Conservation (phyloP, 805 yeast genomes). For the Wickerhamomyces ciferrii region DNA sequence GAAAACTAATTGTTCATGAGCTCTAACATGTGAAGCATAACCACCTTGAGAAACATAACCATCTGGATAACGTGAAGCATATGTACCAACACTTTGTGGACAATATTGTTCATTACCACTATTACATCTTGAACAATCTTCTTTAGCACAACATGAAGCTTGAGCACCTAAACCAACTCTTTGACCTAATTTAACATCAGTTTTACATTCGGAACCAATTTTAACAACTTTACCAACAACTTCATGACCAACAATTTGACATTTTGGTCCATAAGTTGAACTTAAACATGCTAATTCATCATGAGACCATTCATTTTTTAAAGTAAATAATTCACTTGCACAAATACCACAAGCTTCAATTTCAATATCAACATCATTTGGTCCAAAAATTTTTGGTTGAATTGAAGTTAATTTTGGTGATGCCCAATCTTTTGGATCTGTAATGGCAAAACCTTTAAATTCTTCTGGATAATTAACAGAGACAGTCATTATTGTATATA, state of each 20-base stretch:
- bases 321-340: slow-evolving; percentile 56
- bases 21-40: slow-evolving; percentile 60
- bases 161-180: slow-evolving; percentile 82
- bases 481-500: slow-evolving; percentile 8
- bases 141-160: slow-evolving; percentile 53
- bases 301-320: slow-evolving; percentile 45
- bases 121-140: slow-evolving; percentile 55
- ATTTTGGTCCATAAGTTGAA: slow-evolving; percentile 25
- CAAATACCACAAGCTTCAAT: slow-evolving; percentile 63
- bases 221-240: slow-evolving; percentile 53
- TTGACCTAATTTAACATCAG: slow-evolving; percentile 54
- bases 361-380: slow-evolving; percentile 48
- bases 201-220: slow-evolving; percentile 51
- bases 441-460: slow-evolving; percentile 57
- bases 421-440: slow-evolving; percentile 46
- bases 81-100: slow-evolving; percentile 41
- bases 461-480: slow-evolving; percentile 42
- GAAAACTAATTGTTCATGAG: slow-evolving; percentile 57
- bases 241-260: slow-evolving; percentile 65
- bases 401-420: slow-evolving; percentile 46
- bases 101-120: slow-evolving; percentile 55
- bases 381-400: slow-evolving; percentile 41
- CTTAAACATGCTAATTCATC: slow-evolving; percentile 15
- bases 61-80: slow-evolving; percentile 38
- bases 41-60: slow-evolving; percentile 60